A percentile compares a stretch with the other conserved stretches of the same genome.
Evolutionary conservation across 768 basidiomycete genomes (phyloP).

Genomic region (Tricholoma furcatifolium): DNA sequence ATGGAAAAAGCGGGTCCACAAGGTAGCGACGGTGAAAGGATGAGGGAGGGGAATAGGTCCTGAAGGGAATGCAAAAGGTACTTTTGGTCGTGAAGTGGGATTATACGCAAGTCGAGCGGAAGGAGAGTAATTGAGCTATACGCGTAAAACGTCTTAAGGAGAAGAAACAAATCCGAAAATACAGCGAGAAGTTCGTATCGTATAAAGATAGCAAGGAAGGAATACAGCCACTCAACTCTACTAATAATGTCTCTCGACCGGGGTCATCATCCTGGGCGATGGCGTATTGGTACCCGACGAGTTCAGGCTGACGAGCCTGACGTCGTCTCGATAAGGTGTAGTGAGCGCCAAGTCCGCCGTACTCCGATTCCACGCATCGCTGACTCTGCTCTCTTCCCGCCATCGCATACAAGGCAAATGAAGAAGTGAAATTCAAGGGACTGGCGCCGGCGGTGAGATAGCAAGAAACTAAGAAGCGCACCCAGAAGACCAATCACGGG

Average conservation of each 20-base stretch:
- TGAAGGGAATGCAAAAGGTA: neutral
- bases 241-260: conserved; percentile 12
- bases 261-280: conserved; percentile 11
- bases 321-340: conserved; percentile 32
- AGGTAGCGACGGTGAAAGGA: neutral
- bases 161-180: neutral
- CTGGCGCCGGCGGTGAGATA: conserved; percentile 55
- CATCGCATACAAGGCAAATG: conserved; percentile 26
- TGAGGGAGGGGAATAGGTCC: neutral
- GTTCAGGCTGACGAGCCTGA: conserved; percentile 32
- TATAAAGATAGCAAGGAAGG: neutral
- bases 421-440: conserved; percentile 24
- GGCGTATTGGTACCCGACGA: conserved; percentile 15
- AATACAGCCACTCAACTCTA: conserved; percentile 9
- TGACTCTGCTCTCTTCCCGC: conserved; percentile 15
- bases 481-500: conserved; percentile 50
- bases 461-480: conserved; percentile 49
- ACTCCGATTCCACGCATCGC: too few species aligned
- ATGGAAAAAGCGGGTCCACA: neutral
- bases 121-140: too few species aligned
- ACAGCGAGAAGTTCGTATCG: conserved; percentile 6
- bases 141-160: neutral
- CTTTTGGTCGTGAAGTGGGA: conserved; percentile 3
- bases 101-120: too few species aligned
- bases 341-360: conserved; percentile 4